A percentile compares a stretch with the other conserved stretches of the same genome.
phyloP scores from a whole-genome alignment of 78 protist genomes.

The Pelomyxa schiedti region DNA sequence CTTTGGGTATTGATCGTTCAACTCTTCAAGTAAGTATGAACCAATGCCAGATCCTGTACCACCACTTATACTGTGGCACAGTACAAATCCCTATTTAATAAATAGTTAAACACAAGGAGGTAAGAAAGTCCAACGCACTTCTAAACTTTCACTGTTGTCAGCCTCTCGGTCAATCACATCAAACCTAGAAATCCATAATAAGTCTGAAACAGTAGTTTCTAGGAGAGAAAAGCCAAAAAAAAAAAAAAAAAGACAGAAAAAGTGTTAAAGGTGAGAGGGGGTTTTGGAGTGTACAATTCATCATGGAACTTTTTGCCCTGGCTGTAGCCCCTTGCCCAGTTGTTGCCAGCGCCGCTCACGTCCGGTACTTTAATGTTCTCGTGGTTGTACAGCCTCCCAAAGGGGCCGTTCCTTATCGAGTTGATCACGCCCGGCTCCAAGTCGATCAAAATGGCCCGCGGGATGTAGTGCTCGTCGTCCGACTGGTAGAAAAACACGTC shows the following conservation, averaged over 20 bases:
- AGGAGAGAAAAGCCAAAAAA: too few species aligned
- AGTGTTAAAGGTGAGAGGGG: too few species aligned
- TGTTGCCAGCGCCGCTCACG: constrained; percentile 97
- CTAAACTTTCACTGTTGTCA: constrained; percentile 84
- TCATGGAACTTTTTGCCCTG: constrained; percentile 56
- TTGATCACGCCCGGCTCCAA: constrained; percentile 89
- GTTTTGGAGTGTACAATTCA: too few species aligned
- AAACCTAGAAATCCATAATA: too few species aligned
- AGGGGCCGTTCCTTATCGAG: constrained; percentile 26
- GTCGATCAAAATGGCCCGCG: constrained; percentile 93
- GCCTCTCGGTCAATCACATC: constrained; percentile 98
- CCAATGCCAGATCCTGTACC: constrained; percentile 99
- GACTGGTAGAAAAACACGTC: constrained; percentile 98
- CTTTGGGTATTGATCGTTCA: constrained; percentile 92
- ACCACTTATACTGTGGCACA: constrained; percentile 94
- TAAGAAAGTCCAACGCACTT: too few species aligned
- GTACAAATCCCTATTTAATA: constrained; percentile 76
- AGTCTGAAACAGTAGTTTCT: too few species aligned
- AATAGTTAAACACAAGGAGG: neutral
- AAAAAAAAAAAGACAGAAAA: too few species aligned
- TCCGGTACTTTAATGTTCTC: constrained; percentile 77
- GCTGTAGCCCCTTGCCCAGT: constrained; percentile 82
- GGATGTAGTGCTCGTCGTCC: constrained; percentile 96
- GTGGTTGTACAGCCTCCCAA: constrained; percentile 71
- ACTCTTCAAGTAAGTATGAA: constrained; percentile 74